phyloP scores from a whole-genome alignment of 352 stramenopile species.

The Aphanomyces astaci region DNA sequence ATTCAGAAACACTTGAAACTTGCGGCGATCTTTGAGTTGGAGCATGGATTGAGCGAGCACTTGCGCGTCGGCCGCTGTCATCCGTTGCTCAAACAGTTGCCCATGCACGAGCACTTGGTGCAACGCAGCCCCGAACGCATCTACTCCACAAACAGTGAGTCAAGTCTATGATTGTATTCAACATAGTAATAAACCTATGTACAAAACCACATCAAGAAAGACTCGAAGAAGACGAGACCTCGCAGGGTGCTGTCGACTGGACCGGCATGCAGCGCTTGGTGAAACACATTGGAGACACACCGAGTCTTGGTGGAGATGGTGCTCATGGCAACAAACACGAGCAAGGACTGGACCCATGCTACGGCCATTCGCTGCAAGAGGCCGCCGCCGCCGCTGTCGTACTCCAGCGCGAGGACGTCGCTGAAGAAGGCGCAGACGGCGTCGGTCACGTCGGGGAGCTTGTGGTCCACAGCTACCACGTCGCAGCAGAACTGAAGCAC shows the following conservation, averaged over 20 bases:
- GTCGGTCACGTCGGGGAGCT: conserved; percentile 19
- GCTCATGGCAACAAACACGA: conserved; percentile 5
- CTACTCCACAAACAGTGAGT: conserved; percentile 1
- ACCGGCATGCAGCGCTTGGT: conserved; percentile 15
- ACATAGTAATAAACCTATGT: background rate
- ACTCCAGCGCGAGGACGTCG: conserved; percentile 1
- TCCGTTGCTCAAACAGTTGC: conserved; percentile 4
- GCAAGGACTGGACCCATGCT: background rate
- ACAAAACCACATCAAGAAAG: background rate
- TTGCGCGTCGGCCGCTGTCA: conserved; percentile 7
- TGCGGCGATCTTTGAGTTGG: conserved; percentile 5
- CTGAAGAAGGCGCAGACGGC: conserved; percentile 18
- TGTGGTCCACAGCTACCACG: conserved; percentile 11
- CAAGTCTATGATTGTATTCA: too few species aligned
- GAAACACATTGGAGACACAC: conserved; percentile 16
- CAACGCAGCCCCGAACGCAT: conserved; percentile 11
- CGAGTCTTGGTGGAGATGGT: conserved; percentile 18
- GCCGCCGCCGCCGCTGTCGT: background rate
- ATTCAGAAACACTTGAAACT: conserved; percentile 18
- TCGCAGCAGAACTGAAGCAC: conserved; percentile 17
- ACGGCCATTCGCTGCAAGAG: background rate
- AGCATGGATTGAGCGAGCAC: conserved; percentile 12
- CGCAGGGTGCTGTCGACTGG: background rate
- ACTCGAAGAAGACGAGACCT: background rate
- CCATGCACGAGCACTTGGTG: conserved; percentile 1